Conservation (phyloP, 2,329 filamentous ascomycete species). For the Colletotrichum chlorophyti region DNA sequence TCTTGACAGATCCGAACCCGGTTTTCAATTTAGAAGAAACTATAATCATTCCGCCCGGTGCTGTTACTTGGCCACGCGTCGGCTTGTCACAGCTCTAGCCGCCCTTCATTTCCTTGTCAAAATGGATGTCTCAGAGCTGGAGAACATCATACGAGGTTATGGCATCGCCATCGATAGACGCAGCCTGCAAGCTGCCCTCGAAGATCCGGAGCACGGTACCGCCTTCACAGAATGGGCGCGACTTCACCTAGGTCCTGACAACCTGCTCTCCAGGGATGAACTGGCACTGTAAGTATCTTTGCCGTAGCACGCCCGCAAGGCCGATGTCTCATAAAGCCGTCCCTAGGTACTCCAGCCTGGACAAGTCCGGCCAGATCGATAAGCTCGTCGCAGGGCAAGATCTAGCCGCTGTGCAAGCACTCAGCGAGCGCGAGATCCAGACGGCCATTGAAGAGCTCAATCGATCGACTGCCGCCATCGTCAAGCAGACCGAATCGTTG, state of each 20-base stretch:
- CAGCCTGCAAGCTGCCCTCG: slow-evolving; percentile 43
- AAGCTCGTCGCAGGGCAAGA: slow-evolving; percentile 52
- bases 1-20: neutral
- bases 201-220: slow-evolving; percentile 41
- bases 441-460: slow-evolving; percentile 69
- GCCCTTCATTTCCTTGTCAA: neutral
- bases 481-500: slow-evolving; percentile 67
- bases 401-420: slow-evolving; percentile 53
- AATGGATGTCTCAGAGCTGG: slow-evolving; percentile 21
- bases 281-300: slow-evolving; percentile 52
- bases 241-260: slow-evolving; percentile 55
- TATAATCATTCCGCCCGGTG: neutral
- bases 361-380: slow-evolving; percentile 55
- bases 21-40: neutral
- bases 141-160: slow-evolving; percentile 38
- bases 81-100: neutral
- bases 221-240: slow-evolving; percentile 55
- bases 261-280: slow-evolving; percentile 61
- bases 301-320: neutral
- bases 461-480: slow-evolving; percentile 68
- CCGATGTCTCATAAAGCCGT: slow-evolving; percentile 24
- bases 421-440: slow-evolving; percentile 66
- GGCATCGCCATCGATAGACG: slow-evolving; percentile 42
- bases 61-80: neutral
- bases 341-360: slow-evolving; percentile 56